Percentiles rank a stretch among this genome's conserved stretches.
Conservation (phyloP, 1,139 yeast genomes). For the Taphrina pruni region DNA sequence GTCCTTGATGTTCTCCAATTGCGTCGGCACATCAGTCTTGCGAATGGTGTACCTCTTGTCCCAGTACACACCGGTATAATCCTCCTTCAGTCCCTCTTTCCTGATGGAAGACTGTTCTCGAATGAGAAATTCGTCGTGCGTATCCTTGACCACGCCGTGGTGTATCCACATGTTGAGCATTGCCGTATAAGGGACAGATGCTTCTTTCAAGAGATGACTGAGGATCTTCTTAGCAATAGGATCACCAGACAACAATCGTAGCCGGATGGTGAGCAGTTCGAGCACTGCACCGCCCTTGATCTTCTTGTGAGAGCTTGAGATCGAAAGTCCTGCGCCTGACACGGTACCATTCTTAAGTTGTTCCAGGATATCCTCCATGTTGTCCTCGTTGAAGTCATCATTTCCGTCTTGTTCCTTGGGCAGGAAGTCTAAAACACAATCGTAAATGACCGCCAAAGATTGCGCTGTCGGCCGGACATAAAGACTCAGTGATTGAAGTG, state of each 20-base stretch:
- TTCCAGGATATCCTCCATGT: conserved; percentile 50
- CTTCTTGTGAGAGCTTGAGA: conserved; percentile 33
- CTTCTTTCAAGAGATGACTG: conserved; percentile 60
- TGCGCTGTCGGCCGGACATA: conserved; percentile 52
- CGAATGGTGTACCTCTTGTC: conserved; percentile 78
- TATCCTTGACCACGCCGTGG: conserved; percentile 76
- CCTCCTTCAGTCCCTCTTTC: conserved; percentile 57
- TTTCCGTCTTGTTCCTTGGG: conserved; percentile 46
- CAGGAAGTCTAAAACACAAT: conserved; percentile 54
- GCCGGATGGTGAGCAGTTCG: conserved; percentile 64
- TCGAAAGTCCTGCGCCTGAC: conserved; percentile 47
- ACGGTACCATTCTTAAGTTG: conserved; percentile 47
- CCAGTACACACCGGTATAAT: conserved; percentile 77
- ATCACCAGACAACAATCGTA: conserved; percentile 71
- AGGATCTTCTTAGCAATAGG: conserved; percentile 62
- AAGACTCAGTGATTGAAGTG: conserved; percentile 61
- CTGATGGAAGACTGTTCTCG: conserved; percentile 54
- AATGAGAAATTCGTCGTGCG: conserved; percentile 81
- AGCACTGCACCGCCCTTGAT: conserved; percentile 55
- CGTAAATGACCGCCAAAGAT: conserved; percentile 64
- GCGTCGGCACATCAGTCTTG: conserved; percentile 75
- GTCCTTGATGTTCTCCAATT: conserved; percentile 61
- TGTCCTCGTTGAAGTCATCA: conserved; percentile 49
- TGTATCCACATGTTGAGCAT: conserved; percentile 82
- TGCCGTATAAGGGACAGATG: conserved; percentile 67